phyloP scores from a whole-genome alignment of 75 land plant genomes.

The Larix kaempferi region DNA sequence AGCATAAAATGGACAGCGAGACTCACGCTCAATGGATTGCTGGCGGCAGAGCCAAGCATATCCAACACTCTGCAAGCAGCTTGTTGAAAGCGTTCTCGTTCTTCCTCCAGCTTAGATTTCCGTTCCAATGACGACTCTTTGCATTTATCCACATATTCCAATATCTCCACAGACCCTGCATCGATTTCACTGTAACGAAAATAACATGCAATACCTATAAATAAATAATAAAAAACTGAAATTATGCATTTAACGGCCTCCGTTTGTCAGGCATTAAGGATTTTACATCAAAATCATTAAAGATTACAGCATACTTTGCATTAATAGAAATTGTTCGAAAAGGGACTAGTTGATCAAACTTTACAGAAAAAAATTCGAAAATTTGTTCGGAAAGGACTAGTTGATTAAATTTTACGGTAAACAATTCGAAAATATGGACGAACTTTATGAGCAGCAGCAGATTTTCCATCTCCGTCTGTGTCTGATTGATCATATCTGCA shows the following conservation, averaged over 20 bases:
- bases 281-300: background rate
- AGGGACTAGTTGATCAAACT: background rate
- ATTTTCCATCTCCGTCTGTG: conserved; percentile 35
- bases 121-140: conserved; percentile 29
- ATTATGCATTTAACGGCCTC: background rate
- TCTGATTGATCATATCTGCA: conserved; percentile 44
- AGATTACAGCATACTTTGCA: background rate
- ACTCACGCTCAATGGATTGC: too few species aligned
- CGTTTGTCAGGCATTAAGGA: background rate
- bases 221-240: background rate
- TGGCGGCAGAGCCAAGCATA: conserved; percentile 20
- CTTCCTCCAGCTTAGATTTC: conserved; percentile 43
- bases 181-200: conserved; percentile 45
- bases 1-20: too few species aligned
- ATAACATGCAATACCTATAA: background rate
- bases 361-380: background rate
- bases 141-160: conserved; percentile 44
- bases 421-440: background rate
- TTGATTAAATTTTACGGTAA: background rate
- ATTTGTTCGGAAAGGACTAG: background rate
- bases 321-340: background rate
- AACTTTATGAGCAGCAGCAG: conserved; percentile 45
- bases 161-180: conserved; percentile 35
- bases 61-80: conserved; percentile 53
- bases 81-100: conserved; percentile 50